These are phyloP conservation scores for Tagetes patula DNA, from an alignment of 129 eudicot genomes.

Conservation along the genomic window DNA sequence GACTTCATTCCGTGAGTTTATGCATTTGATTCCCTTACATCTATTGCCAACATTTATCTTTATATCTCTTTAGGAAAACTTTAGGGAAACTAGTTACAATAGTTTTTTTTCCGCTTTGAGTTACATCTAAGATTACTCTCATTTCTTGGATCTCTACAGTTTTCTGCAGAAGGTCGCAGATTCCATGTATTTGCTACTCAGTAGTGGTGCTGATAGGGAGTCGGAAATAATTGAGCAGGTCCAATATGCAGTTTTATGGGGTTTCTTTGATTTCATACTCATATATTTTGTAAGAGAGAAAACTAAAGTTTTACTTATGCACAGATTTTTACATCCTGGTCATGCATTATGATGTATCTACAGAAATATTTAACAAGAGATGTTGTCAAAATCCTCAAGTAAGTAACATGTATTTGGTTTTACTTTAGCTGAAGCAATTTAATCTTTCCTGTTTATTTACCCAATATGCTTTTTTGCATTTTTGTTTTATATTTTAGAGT, in stretches of 20 bases:
- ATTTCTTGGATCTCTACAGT: conserved; percentile 36
- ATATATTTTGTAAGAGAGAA: not conserved
- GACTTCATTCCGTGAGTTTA: conserved; percentile 80
- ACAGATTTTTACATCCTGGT: conserved; percentile 94
- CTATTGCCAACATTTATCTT: conserved; percentile 4
- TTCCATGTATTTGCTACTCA: conserved; percentile 58
- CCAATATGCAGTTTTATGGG: conserved; percentile 11
- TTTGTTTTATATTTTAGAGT: conserved; percentile 35
- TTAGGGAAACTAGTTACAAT: not conserved
- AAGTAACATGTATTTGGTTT: conserved; percentile 30
- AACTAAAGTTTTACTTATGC: conserved; percentile 6
- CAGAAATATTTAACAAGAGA: conserved; percentile 63
- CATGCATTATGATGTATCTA: conserved; percentile 75
- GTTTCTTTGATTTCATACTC: not conserved
- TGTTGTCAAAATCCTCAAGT: conserved; percentile 72
- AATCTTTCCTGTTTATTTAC: not conserved
- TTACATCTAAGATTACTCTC: conserved; percentile 9
- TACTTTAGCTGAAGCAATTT: not conserved
- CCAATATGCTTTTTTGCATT: not conserved
- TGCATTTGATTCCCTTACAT: not conserved
- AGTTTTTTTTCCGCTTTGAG: not conserved
- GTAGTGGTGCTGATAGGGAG: conserved; percentile 89
- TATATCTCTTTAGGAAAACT: not conserved
- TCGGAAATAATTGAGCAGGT: conserved; percentile 94
- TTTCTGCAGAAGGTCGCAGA: conserved; percentile 61